Percentiles rank a stretch among this genome's conserved stretches.
Evolutionary conservation across 345 rosid genomes (phyloP).

Genomic region (Syzygium oleosum): DNA sequence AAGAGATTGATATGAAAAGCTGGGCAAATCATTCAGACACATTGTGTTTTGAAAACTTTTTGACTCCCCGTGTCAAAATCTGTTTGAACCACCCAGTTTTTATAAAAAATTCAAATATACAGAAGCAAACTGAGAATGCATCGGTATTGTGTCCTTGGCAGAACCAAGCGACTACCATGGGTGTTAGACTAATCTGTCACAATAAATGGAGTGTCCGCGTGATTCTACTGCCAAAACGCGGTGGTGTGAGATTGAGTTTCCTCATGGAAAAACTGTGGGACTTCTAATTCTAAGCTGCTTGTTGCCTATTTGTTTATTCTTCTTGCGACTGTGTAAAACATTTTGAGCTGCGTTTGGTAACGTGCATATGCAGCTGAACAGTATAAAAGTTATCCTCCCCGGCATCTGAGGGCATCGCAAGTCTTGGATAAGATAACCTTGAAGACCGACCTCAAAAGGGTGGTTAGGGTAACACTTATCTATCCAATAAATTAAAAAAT

Average conservation of each 20-base stretch:
- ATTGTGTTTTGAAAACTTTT: not conserved
- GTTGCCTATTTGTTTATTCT: not conserved
- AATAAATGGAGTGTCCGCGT: not conserved
- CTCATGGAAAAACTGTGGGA: not conserved
- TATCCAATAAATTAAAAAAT: not conserved
- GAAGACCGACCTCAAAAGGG: not conserved
- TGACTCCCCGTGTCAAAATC: not conserved
- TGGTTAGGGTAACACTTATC: not conserved
- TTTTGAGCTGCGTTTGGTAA: no score
- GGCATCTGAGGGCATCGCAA: not conserved
- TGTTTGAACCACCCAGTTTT: not conserved
- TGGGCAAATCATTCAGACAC: not conserved
- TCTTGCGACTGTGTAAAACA: not conserved
- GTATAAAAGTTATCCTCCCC: constrained; percentile 8
- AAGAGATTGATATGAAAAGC: not conserved
- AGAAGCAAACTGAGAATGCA: not conserved
- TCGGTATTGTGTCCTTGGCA: not conserved
- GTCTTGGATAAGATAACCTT: not conserved
- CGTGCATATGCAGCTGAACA: constrained; percentile 24
- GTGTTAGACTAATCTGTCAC: not conserved
- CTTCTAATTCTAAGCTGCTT: not conserved
- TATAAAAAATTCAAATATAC: no score
- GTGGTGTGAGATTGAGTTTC: not conserved
- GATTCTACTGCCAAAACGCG: not conserved
- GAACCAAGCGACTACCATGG: not conserved